Conservation (phyloP, 2,329 filamentous ascomycete genomes). For the Pestalotiopsis sp. region DNA sequence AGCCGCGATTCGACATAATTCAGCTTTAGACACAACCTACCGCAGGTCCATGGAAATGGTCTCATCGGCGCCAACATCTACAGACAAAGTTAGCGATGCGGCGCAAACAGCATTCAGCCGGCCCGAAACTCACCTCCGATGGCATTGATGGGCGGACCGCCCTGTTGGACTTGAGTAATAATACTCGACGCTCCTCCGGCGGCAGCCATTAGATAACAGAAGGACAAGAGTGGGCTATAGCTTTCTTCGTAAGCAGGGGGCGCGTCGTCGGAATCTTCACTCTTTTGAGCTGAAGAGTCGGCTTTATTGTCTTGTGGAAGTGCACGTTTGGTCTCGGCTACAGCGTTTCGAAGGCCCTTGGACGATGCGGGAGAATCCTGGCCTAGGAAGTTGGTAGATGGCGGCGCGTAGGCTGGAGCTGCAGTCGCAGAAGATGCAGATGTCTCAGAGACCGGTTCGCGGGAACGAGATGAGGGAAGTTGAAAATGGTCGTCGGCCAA, state of each 20-base stretch:
- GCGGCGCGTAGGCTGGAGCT: slow-evolving; percentile 58
- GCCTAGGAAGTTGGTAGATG: slow-evolving; percentile 39
- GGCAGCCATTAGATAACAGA: slow-evolving; percentile 96
- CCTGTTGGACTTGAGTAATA: slow-evolving; percentile 98
- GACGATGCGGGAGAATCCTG: slow-evolving; percentile 33
- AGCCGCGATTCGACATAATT: neutral
- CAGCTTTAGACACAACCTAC: slow-evolving; percentile 50
- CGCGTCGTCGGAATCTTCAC: slow-evolving; percentile 78
- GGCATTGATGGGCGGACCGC: slow-evolving; percentile 84
- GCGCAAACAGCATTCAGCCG: neutral
- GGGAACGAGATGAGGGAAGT: slow-evolving; percentile 24
- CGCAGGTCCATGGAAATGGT: slow-evolving; percentile 93
- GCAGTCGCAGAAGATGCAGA: slow-evolving; percentile 40
- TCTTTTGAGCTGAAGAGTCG: slow-evolving; percentile 69
- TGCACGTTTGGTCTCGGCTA: slow-evolving; percentile 80
- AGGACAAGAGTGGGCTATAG: slow-evolving; percentile 86
- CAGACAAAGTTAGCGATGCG: slow-evolving; percentile 14
- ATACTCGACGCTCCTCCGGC: slow-evolving; percentile 97
- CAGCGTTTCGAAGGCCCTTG: slow-evolving; percentile 48
- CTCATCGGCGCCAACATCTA: slow-evolving; percentile 85
- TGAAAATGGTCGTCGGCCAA: slow-evolving; percentile 30
- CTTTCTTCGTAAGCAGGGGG: slow-evolving; percentile 97
- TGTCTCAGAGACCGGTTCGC: slow-evolving; percentile 27
- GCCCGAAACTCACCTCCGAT: slow-evolving; percentile 68
- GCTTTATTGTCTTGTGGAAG: slow-evolving; percentile 82